Percentiles rank a stretch among this genome's conserved stretches.
phyloP scores from a whole-genome alignment of 83 land plant genomes.

The Larix sibirica region DNA sequence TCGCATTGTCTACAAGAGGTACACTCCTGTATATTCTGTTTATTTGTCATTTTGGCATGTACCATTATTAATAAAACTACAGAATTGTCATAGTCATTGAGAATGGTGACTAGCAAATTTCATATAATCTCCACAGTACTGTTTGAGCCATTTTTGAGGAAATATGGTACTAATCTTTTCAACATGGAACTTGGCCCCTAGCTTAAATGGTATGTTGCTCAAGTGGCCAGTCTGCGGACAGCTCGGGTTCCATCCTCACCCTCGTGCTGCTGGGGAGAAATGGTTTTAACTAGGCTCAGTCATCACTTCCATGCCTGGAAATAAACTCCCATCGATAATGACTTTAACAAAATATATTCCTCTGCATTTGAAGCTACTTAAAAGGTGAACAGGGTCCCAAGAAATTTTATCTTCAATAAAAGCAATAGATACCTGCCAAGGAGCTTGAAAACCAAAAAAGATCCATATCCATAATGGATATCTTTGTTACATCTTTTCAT shows the following conservation, averaged over 20 bases:
- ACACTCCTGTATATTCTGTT: not conserved
- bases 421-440: too few species aligned
- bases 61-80: not conserved
- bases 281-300: not conserved
- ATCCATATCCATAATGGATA: too few species aligned
- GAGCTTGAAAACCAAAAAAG: too few species aligned
- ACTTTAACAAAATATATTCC: too few species aligned
- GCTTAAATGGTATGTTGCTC: not conserved
- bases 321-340: not conserved
- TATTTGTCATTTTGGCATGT: not conserved
- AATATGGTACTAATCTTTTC: not conserved
- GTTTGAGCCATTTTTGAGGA: not conserved
- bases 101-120: not conserved
- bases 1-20: not conserved
- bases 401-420: too few species aligned
- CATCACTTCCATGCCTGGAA: not conserved
- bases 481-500: too few species aligned
- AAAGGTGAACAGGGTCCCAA: too few species aligned
- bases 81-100: not conserved
- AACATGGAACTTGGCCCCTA: not conserved
- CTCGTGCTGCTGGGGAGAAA: not conserved
- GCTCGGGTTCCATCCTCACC: not conserved
- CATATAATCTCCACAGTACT: not conserved
- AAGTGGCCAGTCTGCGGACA: not conserved
- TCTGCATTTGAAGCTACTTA: too few species aligned